Percentiles rank a stretch among this genome's conserved stretches.
Evolutionary conservation across 257 asterid species (phyloP).

Genomic region (Buddleja alternifolia): DNA sequence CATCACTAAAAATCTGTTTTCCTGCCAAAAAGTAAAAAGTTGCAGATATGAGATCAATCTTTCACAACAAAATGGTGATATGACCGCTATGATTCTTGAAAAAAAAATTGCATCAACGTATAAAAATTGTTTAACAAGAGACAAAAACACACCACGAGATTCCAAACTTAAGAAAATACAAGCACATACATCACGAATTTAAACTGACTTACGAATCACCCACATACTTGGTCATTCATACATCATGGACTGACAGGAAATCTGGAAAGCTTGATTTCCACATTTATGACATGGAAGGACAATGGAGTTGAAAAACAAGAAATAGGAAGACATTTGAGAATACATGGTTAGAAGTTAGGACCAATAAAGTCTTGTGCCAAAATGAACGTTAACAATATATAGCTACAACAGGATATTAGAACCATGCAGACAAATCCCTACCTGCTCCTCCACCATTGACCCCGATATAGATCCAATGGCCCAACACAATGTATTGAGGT

Average conservation of each 20-base stretch:
- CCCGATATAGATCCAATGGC: conserved; percentile 99
- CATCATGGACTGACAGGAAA: background rate
- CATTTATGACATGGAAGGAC: background rate
- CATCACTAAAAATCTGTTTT: conserved; percentile 95
- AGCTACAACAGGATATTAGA: background rate
- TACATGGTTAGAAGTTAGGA: background rate
- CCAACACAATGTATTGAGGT: conserved; percentile 97
- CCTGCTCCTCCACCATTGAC: conserved; percentile 99
- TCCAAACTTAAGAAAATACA: background rate
- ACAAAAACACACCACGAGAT: background rate
- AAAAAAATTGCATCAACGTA: conserved; percentile 6
- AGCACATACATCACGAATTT: background rate
- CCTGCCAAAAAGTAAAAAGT: conserved; percentile 55
- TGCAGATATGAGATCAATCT: conserved; percentile 4
- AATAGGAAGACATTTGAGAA: background rate
- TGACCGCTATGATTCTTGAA: background rate
- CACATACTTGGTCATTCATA: background rate
- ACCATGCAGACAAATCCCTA: conserved; percentile 19
- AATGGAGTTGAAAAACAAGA: background rate
- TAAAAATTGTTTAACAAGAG: background rate
- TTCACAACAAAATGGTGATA: conserved; percentile 10
- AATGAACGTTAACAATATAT: background rate
- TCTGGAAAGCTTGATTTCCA: background rate
- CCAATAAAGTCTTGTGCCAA: background rate
- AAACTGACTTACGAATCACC: background rate